phyloP scores from a whole-genome alignment of 306 rosid species.

The Vicia faba region DNA sequence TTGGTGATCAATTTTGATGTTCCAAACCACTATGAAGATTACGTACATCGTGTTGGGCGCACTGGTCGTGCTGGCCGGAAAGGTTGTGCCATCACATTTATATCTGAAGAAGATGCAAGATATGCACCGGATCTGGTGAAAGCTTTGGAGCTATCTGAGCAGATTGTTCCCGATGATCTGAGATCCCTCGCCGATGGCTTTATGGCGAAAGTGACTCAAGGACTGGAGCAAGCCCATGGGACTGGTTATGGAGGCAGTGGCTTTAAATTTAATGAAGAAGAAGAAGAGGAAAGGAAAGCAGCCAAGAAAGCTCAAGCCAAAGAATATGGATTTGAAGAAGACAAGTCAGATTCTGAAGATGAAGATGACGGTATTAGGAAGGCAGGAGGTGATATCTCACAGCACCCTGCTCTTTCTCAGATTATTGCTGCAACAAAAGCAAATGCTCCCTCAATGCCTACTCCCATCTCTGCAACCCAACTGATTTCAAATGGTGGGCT shows the following conservation, averaged over 20 bases:
- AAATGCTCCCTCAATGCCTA: constrained; percentile 49
- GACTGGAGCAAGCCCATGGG: constrained; percentile 90
- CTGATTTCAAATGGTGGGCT: constrained; percentile 65
- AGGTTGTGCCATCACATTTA: constrained; percentile 90
- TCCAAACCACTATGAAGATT: constrained; percentile 96
- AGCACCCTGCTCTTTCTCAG: constrained; percentile 85
- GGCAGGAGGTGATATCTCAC: constrained; percentile 82
- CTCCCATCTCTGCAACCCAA: constrained; percentile 60
- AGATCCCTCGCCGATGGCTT: constrained; percentile 77
- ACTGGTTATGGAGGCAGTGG: constrained; percentile 99
- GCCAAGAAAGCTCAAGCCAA: constrained; percentile 98
- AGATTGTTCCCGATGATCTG: constrained; percentile 86
- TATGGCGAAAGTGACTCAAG: constrained; percentile 79
- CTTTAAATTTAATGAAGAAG: constrained; percentile 92
- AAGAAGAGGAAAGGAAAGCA: constrained; percentile 93
- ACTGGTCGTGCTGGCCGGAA: constrained; percentile 96
- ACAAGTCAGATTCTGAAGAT: constrained; percentile 93
- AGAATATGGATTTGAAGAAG: constrained; percentile 96
- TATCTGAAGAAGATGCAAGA: constrained; percentile 84
- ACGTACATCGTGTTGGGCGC: constrained; percentile 95
- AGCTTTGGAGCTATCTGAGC: constrained; percentile 92
- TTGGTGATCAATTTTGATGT: constrained; percentile 85
- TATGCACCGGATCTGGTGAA: constrained; percentile 88
- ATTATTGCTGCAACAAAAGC: constrained; percentile 76
- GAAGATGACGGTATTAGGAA: constrained; percentile 88